These are phyloP conservation scores for Pseudevernia furfuracea DNA, from an alignment of 495 filamentous ascomycete species.

Conservation along the genomic window DNA sequence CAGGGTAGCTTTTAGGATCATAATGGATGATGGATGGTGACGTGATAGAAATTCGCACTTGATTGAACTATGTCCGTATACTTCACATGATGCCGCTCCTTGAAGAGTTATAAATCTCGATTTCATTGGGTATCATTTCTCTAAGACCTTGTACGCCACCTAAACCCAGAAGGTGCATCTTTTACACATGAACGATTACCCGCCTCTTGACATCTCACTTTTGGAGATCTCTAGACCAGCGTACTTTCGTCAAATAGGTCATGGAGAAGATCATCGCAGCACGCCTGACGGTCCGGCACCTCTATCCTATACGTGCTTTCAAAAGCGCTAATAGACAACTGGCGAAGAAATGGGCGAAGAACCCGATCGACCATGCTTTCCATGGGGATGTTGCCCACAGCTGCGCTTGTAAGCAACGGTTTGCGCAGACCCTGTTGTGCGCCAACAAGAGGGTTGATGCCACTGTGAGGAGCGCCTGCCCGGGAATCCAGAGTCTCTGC, in stretches of 20 bases:
- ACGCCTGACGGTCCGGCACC: conserved; percentile 58
- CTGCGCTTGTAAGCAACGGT: conserved; percentile 37
- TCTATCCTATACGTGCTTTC: conserved; percentile 87
- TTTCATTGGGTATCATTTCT: not conserved
- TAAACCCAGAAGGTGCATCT: not conserved
- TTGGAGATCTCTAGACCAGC: conserved; percentile 29
- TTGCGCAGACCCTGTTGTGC: conserved; percentile 24
- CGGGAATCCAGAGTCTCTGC: conserved; percentile 64
- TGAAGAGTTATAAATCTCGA: not conserved
- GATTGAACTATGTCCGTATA: not conserved
- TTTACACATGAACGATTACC: too few species aligned
- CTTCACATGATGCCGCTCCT: not conserved
- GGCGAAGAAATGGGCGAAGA: conserved; percentile 79
- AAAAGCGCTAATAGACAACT: conserved; percentile 84
- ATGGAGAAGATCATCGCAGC: conserved; percentile 57
- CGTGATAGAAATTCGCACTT: not conserved
- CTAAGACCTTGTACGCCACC: not conserved
- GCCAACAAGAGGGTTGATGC: conserved; percentile 18
- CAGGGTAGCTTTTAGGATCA: conserved; percentile 4
- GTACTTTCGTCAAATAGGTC: conserved; percentile 79
- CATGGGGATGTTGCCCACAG: conserved; percentile 45
- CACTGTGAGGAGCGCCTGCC: conserved; percentile 34
- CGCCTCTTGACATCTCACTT: not conserved
- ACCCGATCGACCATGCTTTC: conserved; percentile 68
- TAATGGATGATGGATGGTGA: not conserved